Evolutionary conservation across 768 basidiomycete genomes (phyloP).

Genomic region (Podaxis mareebaensis): DNA sequence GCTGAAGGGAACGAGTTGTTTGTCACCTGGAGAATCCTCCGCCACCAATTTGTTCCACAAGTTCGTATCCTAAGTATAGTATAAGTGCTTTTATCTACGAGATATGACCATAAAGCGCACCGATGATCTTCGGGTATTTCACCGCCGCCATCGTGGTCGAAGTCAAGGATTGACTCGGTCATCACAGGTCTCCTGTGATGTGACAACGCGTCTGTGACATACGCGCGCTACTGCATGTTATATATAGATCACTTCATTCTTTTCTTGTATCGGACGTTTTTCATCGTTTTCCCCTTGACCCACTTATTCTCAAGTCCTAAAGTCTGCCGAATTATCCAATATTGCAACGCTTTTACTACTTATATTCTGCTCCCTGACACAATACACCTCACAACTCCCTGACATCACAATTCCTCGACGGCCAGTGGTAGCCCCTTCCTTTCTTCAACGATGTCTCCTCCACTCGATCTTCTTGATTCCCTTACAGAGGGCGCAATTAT

Average conservation of each 20-base stretch:
- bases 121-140: slow-evolving; percentile 14
- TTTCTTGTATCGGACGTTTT: too few species aligned
- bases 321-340: too few species aligned
- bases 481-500: slow-evolving; percentile 46
- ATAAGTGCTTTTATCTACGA: background rate
- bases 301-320: too few species aligned
- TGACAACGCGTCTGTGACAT: background rate
- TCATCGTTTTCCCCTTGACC: too few species aligned
- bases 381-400: background rate
- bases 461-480: slow-evolving; percentile 15
- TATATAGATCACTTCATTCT: too few species aligned
- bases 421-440: slow-evolving; percentile 38
- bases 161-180: background rate
- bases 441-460: slow-evolving; percentile 23
- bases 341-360: too few species aligned
- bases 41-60: slow-evolving; percentile 19
- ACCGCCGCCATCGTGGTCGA: slow-evolving; percentile 5
- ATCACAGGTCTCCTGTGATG: background rate
- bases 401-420: slow-evolving; percentile 19
- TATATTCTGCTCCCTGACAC: background rate
- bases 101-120: background rate
- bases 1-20: background rate
- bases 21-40: slow-evolving; percentile 21
- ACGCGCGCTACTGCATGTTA: background rate
- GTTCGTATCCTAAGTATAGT: slow-evolving; percentile 10